Conservation (phyloP, 768 basidiomycete genomes). For the Floccularia luteovirens region DNA sequence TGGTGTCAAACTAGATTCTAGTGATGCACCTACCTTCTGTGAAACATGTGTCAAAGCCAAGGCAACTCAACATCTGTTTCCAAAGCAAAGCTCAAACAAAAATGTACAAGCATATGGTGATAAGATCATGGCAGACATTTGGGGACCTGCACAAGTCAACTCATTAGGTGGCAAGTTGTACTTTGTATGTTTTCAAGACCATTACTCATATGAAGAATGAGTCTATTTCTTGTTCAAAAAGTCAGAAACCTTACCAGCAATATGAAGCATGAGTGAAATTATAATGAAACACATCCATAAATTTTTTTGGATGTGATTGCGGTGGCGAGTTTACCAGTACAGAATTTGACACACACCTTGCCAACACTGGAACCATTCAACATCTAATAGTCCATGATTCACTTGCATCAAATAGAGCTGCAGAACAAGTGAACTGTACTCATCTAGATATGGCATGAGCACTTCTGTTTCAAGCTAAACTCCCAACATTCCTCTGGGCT, state of each 20-base stretch:
- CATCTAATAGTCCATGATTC: conserved; percentile 24
- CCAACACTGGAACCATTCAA: conserved; percentile 15
- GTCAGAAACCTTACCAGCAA: conserved; percentile 13
- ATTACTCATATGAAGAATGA: conserved; percentile 7
- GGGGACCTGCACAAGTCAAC: neutral
- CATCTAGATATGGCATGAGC: conserved; percentile 15
- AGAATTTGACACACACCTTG: conserved; percentile 16
- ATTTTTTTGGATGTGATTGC: conserved; percentile 17
- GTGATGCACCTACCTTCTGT: neutral
- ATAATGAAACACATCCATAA: conserved; percentile 16
- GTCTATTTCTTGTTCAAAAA: conserved; percentile 8
- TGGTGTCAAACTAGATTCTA: neutral
- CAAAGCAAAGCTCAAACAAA: neutral
- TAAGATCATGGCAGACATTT: neutral
- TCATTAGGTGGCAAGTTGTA: neutral
- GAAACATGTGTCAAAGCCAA: neutral
- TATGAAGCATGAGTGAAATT: conserved; percentile 19
- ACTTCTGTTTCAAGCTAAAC: conserved; percentile 15
- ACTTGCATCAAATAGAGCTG: conserved; percentile 21
- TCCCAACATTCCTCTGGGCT: conserved; percentile 22
- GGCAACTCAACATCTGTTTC: neutral
- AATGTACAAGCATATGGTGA: neutral
- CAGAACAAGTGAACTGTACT: conserved; percentile 18
- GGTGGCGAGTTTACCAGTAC: conserved; percentile 21
- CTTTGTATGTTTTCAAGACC: neutral